Evolutionary conservation across 805 yeast species (phyloP).

Genomic region (Saturnispora quitensis): DNA sequence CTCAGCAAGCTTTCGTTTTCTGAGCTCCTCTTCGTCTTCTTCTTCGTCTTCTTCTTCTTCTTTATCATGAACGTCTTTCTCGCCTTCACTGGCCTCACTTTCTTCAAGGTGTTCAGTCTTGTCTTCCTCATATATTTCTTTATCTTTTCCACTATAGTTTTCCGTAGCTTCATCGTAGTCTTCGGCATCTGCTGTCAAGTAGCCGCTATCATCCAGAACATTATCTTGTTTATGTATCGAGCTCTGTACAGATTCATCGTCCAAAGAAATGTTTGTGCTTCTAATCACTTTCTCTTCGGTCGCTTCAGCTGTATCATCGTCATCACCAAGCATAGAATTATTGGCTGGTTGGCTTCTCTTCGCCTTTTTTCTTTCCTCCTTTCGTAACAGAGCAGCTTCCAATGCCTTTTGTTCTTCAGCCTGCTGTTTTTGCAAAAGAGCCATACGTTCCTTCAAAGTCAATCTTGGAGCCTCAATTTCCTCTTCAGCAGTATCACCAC

Average conservation of each 20-base stretch:
- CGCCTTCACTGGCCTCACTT: slow-evolving; percentile 19
- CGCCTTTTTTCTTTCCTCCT: slow-evolving; percentile 36
- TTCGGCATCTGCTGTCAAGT: not conserved
- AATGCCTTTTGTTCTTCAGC: slow-evolving; percentile 63
- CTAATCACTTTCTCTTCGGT: not conserved
- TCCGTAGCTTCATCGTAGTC: not conserved
- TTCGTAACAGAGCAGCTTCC: slow-evolving; percentile 49
- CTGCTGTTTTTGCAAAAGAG: slow-evolving; percentile 71
- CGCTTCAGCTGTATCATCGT: not conserved
- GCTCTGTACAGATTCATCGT: not conserved
- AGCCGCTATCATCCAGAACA: not conserved
- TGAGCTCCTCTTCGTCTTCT: slow-evolving; percentile 67
- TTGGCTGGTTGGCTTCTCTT: slow-evolving; percentile 6
- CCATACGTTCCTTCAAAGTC: slow-evolving; percentile 81
- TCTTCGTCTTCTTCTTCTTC: slow-evolving; percentile 29
- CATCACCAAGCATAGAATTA: not conserved
- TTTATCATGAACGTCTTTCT: slow-evolving; percentile 14
- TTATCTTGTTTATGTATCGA: not conserved
- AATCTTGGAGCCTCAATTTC: slow-evolving; percentile 62
- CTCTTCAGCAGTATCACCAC: slow-evolving; percentile 22
- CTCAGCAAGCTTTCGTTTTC: slow-evolving; percentile 70
- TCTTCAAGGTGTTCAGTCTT: not conserved
- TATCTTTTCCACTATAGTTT: not conserved
- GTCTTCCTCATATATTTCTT: not conserved
- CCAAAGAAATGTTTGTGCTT: not conserved